Evolutionary conservation across 139 green algal genomes (phyloP).

Genomic region (Chlorella sp.): DNA sequence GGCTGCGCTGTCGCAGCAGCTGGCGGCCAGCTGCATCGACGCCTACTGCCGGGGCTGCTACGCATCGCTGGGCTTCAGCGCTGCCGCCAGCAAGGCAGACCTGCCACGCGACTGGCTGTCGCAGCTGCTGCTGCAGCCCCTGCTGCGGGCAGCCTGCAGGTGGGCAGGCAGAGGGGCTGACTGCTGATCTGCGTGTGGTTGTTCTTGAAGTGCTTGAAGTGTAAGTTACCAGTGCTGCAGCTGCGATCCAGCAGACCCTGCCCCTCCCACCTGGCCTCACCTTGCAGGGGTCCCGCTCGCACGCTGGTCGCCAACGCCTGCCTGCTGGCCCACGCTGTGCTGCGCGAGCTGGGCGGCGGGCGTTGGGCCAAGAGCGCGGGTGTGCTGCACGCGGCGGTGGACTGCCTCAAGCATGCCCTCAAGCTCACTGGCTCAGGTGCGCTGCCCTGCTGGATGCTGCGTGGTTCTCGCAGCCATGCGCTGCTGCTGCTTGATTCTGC

Average conservation of each 20-base stretch:
- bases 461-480: too few species aligned
- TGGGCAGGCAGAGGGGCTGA: not conserved
- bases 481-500: too few species aligned
- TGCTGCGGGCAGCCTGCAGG: conserved; percentile 31
- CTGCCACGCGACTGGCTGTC: conserved; percentile 17
- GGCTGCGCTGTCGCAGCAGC: conserved; percentile 5
- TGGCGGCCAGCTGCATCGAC: conserved; percentile 10
- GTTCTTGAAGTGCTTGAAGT: too few species aligned
- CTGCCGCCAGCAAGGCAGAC: conserved; percentile 16
- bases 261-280: not conserved
- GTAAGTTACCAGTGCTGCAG: too few species aligned
- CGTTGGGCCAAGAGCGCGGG: conserved; percentile 8
- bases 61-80: conserved; percentile 3
- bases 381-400: conserved; percentile 29
- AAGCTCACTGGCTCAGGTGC: conserved; percentile 18
- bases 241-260: not conserved
- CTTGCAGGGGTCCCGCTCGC: conserved; percentile 4
- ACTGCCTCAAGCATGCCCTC: conserved; percentile 32
- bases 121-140: conserved; percentile 20
- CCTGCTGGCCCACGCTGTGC: conserved; percentile 26
- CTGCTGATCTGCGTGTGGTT: too few species aligned
- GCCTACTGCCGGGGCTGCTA: conserved; percentile 22
- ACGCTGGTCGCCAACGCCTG: conserved; percentile 1
- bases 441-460: not conserved
- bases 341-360: not conserved